A percentile compares a stretch with the other conserved stretches of the same genome.
phyloP scores from a whole-genome alignment of 345 rosid species.

The Syzygium aromaticum region DNA sequence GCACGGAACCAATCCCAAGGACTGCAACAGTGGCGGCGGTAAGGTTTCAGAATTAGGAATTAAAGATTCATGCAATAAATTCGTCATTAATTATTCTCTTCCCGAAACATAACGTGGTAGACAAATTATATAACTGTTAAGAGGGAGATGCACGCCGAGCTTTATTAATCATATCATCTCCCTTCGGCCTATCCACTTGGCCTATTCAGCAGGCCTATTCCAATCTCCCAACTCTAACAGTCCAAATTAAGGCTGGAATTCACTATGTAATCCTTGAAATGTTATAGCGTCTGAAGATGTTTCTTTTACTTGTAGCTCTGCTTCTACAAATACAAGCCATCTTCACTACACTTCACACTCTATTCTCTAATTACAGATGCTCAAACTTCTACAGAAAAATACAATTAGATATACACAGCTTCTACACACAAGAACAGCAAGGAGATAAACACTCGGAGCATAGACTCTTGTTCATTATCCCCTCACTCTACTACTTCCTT shows the following conservation, averaged over 20 bases:
- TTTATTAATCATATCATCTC: no score
- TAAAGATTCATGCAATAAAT: no score
- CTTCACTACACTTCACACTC: neutral
- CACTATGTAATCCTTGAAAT: fast-evolving
- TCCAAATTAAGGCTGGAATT: neutral
- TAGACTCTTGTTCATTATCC: neutral
- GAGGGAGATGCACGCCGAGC: no score
- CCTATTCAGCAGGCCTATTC: neutral
- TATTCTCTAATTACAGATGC: neutral
- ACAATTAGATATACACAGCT: neutral
- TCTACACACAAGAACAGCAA: neutral
- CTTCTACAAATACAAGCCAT: neutral
- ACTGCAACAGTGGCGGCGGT: no score
- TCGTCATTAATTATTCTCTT: no score
- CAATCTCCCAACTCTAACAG: neutral
- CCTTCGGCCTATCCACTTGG: neutral
- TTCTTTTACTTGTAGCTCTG: neutral
- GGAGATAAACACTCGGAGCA: neutral
- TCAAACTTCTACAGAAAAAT: neutral
- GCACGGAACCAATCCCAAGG: neutral
- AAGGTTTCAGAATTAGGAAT: no score
- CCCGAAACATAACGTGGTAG: neutral
- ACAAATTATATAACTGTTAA: no score
- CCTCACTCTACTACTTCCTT: fast-evolving
- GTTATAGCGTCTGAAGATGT: fast-evolving